Evolutionary conservation across 768 basidiomycete species (phyloP), one percentile per base, ranked within the genome.

Genomic region (Lactarius sp.): DNA sequence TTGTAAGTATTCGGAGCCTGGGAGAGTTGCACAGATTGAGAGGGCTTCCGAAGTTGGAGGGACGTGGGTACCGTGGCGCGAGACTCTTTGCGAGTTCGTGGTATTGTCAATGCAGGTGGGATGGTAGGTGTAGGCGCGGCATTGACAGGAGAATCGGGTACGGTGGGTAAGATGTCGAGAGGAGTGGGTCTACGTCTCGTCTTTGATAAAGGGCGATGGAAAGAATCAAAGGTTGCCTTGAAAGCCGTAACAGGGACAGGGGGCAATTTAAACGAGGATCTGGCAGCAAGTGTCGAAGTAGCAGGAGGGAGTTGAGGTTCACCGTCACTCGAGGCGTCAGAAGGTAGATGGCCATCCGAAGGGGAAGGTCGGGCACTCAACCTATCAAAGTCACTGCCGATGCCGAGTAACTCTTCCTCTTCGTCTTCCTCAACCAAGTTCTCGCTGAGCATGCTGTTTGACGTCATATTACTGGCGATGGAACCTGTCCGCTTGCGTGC

Each of bases 391-490:
- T 84, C 82, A 59, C 86, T 84, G 58, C 87, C 85, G 18, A 87
- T 72, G 51, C 87, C 86, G 47, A 91, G 78, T 0, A 91, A 75
- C 62, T 85, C 86, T 53, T 82, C 75, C 71, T 92, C 89, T 71
- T 92, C 90, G 22, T 91, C 89, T 66, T 88, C 88, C 70, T 92
- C 91, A 10, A 92, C 83, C 9, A 92, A 81, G 57, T 92, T 80
- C 72, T 92, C 90, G 70, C 89, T 92, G 49, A 90, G 72, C 47
- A 88, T 75, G 71, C 90, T 92, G 69, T 81, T 81, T 44, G 73
- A 79, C 1, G 88, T 90, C 66, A 76, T 77, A 70, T 81, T 83
- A 70, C 88, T 91, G n/a, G 88, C 85, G 50, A 86, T 78, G 16
- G 90, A 92, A 2, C 82, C 87, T 8, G 88, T 80, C 51, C 90